phyloP scores from a whole-genome alignment of 768 basidiomycete species.

The Boletus edulis region DNA sequence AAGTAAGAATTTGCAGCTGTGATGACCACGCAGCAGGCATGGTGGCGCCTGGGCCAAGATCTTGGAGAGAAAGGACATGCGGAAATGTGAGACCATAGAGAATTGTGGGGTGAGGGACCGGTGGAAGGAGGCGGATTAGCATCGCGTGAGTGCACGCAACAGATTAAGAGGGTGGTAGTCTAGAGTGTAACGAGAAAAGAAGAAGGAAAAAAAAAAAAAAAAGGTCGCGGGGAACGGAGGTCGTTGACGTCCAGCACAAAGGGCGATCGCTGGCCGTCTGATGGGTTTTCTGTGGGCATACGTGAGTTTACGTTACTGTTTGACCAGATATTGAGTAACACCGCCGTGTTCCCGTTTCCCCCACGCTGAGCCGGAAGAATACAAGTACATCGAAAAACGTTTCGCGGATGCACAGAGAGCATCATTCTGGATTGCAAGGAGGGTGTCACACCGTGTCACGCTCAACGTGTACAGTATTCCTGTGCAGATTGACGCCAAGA shows the following conservation, averaged over 20 bases:
- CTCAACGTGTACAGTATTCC: no score
- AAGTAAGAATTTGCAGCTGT: constrained; percentile 48
- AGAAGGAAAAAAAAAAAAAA: constrained; percentile 2
- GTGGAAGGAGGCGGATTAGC: constrained; percentile 55
- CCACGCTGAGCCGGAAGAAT: background rate
- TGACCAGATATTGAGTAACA: constrained; percentile 10
- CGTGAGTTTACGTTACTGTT: constrained; percentile 32
- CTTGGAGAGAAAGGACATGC: constrained; percentile 33
- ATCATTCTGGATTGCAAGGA: background rate
- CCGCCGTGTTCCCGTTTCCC: constrained; percentile 1
- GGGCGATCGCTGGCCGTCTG: constrained; percentile 12
- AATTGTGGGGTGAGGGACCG: constrained; percentile 48
- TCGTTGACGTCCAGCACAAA: constrained; percentile 32
- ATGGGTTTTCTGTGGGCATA: constrained; percentile 29
- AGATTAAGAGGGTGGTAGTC: constrained; percentile 27
- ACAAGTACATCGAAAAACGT: background rate
- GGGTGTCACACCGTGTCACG: constrained; percentile 7
- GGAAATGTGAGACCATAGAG: constrained; percentile 58
- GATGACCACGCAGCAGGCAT: constrained; percentile 53
- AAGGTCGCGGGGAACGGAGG: constrained; percentile 8
- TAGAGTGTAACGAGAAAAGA: constrained; percentile 17
- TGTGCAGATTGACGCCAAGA: constrained; percentile 9
- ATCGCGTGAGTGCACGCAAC: constrained; percentile 33
- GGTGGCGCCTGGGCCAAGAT: constrained; percentile 32
- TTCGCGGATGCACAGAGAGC: no score